A percentile compares a stretch with the other conserved stretches of the same genome.
Conservation (phyloP, 2,329 filamentous ascomycete species). For the Sporothrix pallida region DNA sequence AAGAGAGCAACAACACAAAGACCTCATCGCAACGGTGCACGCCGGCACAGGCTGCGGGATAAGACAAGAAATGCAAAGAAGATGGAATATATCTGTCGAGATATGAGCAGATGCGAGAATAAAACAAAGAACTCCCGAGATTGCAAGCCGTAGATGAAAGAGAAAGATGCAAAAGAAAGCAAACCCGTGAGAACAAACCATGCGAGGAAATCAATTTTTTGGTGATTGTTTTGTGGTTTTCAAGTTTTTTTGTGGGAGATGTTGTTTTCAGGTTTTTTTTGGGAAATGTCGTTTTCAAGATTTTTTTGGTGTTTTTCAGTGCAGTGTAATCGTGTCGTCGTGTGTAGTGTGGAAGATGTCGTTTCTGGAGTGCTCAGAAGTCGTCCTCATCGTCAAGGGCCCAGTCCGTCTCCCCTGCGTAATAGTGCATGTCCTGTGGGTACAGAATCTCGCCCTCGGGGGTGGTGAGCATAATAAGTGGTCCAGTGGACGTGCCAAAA, state of each 20-base stretch:
- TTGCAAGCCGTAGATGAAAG: no score
- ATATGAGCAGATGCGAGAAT: no score
- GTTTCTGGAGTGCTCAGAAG: neutral
- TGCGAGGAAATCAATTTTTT: neutral
- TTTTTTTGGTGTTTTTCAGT: constrained; percentile 2
- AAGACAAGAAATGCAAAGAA: neutral
- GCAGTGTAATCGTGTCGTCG: neutral
- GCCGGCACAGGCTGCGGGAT: neutral
- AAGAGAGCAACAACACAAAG: neutral
- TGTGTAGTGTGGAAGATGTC: neutral
- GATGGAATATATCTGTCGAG: no score
- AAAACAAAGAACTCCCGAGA: no score
- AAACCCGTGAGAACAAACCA: neutral
- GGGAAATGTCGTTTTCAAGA: neutral
- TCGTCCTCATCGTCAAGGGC: constrained; percentile 32
- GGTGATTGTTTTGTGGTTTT: neutral
- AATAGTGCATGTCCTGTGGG: constrained; percentile 34
- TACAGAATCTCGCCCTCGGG: constrained; percentile 35
- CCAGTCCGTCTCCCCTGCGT: constrained; percentile 21
- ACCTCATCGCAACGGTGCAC: neutral
- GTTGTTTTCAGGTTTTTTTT: neutral
- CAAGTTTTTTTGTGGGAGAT: neutral
- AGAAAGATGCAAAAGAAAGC: no score
- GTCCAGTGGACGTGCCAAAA: constrained; percentile 31
- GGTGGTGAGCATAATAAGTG: constrained; percentile 33